A percentile compares a stretch with the other conserved stretches of the same genome.
These are phyloP conservation scores for Curvularia sp. DNA, from an alignment of 2,329 filamentous ascomycete species.

Conservation along the genomic window DNA sequence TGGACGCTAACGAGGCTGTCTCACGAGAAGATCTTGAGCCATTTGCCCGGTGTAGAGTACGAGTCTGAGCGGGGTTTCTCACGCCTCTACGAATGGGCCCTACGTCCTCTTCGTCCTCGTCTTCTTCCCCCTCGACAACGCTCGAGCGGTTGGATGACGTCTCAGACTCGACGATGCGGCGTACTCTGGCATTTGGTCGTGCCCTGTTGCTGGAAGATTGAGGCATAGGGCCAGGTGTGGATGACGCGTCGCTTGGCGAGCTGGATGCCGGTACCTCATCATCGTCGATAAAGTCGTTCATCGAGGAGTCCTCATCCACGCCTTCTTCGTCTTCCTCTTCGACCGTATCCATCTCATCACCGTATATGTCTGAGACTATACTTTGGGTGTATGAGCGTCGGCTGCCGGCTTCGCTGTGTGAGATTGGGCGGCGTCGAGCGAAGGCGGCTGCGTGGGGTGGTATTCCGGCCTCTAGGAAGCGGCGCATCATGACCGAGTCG, in stretches of 20 bases:
- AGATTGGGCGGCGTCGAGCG: conserved; percentile 44
- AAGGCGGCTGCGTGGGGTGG: conserved; percentile 30
- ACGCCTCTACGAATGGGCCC: conserved; percentile 46
- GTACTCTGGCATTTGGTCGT: conserved; percentile 35
- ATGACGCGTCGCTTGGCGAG: conserved; percentile 38
- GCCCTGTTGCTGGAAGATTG: conserved; percentile 36
- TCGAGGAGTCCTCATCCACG: conserved; percentile 50
- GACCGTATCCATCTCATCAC: conserved; percentile 53
- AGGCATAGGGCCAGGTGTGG: conserved; percentile 41
- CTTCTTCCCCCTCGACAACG: conserved; percentile 42
- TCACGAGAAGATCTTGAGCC: conserved; percentile 42
- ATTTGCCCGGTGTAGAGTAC: conserved; percentile 45
- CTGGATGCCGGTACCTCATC: conserved; percentile 32
- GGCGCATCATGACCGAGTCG: conserved; percentile 45
- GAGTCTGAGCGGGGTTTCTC: conserved; percentile 40
- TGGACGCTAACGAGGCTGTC: conserved; percentile 46
- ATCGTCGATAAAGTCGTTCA: conserved; percentile 54
- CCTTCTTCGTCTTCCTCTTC: conserved; percentile 55
- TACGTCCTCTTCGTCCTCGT: conserved; percentile 50
- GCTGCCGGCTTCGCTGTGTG: conserved; percentile 54
- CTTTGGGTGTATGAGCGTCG: conserved; percentile 52
- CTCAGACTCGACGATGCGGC: conserved; percentile 52
- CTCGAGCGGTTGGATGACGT: conserved; percentile 49
- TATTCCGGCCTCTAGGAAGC: conserved; percentile 41
- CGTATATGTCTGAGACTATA: conserved; percentile 50